These are phyloP conservation scores for Eucalyptus pauciflora DNA, from an alignment of 345 rosid species.

Conservation along the genomic window DNA sequence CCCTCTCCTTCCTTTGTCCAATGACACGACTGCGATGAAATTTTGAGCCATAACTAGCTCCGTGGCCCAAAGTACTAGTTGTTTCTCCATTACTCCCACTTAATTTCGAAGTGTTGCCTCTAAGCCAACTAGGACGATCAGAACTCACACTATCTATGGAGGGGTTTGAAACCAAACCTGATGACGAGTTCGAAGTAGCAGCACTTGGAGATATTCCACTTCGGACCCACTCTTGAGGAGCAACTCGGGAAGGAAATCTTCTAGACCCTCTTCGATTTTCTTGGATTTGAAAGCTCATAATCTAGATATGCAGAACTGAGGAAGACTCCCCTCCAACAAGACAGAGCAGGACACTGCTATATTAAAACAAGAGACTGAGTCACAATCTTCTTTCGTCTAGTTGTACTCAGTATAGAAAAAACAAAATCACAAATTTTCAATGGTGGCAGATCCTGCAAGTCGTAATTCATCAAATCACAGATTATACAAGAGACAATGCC, in stretches of 20 bases:
- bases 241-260: conserved; percentile 11
- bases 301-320: not conserved
- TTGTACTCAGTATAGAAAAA: not conserved
- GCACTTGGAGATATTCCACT: conserved; percentile 23
- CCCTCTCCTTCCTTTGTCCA: conserved; percentile 4
- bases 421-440: not conserved
- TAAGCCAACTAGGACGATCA: not conserved
- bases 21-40: not conserved
- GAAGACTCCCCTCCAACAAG: not conserved
- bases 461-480: not conserved
- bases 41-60: not conserved
- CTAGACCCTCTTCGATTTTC: conserved; percentile 43
- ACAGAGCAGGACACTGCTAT: not conserved
- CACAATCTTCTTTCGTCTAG: not conserved
- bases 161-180: not conserved
- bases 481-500: not conserved
- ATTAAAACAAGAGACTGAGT: not conserved
- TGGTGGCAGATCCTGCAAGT: not conserved
- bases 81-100: not conserved
- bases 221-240: conserved; percentile 61
- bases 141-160: not conserved
- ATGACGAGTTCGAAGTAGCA: not conserved
- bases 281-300: conserved; percentile 52
- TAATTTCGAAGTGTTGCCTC: not conserved
- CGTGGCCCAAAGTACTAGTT: not conserved